Evolutionary conservation across 257 asterid genomes (phyloP), one percentile per base, ranked within the genome.

Genomic region (Ilex aquifolium): DNA sequence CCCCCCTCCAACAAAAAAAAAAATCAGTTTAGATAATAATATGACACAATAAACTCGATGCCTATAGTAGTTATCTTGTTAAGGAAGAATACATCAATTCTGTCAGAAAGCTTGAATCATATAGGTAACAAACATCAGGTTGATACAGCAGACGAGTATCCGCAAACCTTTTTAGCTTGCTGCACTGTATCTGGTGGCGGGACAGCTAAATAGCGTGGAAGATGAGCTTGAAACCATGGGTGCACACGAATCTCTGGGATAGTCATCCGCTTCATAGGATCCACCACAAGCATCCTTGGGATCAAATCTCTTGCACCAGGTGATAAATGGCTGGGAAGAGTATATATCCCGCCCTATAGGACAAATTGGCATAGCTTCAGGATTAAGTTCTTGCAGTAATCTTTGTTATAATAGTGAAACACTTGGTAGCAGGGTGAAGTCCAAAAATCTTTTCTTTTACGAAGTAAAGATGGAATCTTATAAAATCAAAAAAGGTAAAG

Each of bases 291-390:
- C 98, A 88, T 80, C 79, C 94, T 88, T 60, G 91, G 95, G 64
- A 91, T 88, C 78, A 91, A 71, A 77, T 91, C 96, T 72, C 96
- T 85, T 42, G 96, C 97, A 70, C 87, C 78, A 59, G 90, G 71
- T 63, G 97, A 88, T 77, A 91, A 84, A 79, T 91, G 97, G 79
- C 97, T 82, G 10, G 97, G 97, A 72, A 91, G 94, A 14, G 98
- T 88, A 72, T 88, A 91, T 70, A 91, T 85, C 61, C 96, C 95
- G 65, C 95, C 96, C 96, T 91, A 60, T 61, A 67, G 62, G 65
- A 69, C 61, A 74, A 68, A 70, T 57, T 30, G 42, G 60, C 14
- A 65, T 59, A 48, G 44, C 67, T 62, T 69, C 62, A 61, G 57
- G 49, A 64, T 65, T 40, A 67, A 59, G 42, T 36, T 4, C 42